Evolutionary conservation across 345 rosid genomes (phyloP).

Genomic region (Brassica juncea): DNA sequence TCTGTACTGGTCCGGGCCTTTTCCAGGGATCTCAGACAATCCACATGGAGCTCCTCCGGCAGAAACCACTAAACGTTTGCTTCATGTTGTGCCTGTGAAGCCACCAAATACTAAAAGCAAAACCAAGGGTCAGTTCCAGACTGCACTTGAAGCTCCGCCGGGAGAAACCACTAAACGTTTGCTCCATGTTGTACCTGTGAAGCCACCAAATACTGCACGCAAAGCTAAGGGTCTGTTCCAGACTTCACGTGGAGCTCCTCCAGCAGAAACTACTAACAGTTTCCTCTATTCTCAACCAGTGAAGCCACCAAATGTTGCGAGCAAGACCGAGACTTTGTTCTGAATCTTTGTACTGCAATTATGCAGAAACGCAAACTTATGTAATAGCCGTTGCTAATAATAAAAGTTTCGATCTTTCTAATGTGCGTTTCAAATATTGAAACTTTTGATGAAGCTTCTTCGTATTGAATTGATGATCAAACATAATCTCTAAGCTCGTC

Average conservation of each 20-base stretch:
- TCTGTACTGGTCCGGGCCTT: background rate
- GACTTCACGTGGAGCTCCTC: background rate
- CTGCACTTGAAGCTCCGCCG: background rate
- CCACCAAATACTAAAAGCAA: background rate
- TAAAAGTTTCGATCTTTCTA: background rate
- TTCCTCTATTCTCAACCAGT: background rate
- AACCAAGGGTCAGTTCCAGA: background rate
- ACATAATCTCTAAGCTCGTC: background rate
- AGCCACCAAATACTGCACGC: background rate
- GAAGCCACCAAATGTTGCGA: constrained; percentile 9
- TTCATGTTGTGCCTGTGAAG: background rate
- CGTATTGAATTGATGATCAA: background rate
- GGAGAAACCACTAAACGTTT: background rate
- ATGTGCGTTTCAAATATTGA: background rate
- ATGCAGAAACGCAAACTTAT: background rate
- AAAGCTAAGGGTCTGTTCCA: background rate
- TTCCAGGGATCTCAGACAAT: too few species aligned
- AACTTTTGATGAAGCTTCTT: background rate
- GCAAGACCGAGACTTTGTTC: constrained; percentile 14
- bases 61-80: background rate
- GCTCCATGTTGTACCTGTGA: background rate
- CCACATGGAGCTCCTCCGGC: background rate
- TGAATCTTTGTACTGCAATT: background rate
- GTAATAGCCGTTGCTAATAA: background rate
- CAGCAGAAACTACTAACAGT: background rate